Percentiles rank a stretch among this genome's conserved stretches.
These are phyloP conservation scores for Backusella australiensis DNA, from an alignment of 192 early-diverging fungal genomes.

Conservation along the genomic window DNA sequence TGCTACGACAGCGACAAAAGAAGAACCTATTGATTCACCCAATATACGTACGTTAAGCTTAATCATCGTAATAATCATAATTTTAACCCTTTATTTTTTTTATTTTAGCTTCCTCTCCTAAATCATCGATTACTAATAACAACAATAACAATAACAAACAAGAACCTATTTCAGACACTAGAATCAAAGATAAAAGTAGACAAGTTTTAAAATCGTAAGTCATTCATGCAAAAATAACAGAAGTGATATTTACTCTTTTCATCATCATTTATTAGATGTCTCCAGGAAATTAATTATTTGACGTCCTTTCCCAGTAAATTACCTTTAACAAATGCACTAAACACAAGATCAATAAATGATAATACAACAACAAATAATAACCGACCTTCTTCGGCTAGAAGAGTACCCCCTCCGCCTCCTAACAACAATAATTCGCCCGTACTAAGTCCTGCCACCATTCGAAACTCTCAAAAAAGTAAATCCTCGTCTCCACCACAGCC, in stretches of 20 bases:
- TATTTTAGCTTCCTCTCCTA: constrained; percentile 11
- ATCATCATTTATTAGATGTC: constrained; percentile 33
- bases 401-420: background rate
- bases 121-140: background rate
- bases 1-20: background rate
- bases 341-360: constrained; percentile 1
- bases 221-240: background rate
- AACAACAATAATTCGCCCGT: background rate
- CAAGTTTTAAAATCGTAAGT: constrained; percentile 74
- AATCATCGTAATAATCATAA: background rate
- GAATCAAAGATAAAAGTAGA: constrained; percentile 60
- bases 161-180: constrained; percentile 36
- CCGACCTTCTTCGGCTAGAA: background rate
- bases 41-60: constrained; percentile 21
- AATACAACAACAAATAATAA: background rate
- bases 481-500: background rate
- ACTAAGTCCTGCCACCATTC: constrained; percentile 3
- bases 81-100: background rate
- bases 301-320: constrained; percentile 42
- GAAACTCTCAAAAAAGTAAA: background rate
- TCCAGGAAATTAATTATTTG: constrained; percentile 61
- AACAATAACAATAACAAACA: background rate
- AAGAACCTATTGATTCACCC: constrained; percentile 23
- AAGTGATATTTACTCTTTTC: background rate
- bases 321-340: constrained; percentile 19